Evolutionary conservation across 805 yeast genomes (phyloP).

Genomic region (Hanseniaspora lindneri): DNA sequence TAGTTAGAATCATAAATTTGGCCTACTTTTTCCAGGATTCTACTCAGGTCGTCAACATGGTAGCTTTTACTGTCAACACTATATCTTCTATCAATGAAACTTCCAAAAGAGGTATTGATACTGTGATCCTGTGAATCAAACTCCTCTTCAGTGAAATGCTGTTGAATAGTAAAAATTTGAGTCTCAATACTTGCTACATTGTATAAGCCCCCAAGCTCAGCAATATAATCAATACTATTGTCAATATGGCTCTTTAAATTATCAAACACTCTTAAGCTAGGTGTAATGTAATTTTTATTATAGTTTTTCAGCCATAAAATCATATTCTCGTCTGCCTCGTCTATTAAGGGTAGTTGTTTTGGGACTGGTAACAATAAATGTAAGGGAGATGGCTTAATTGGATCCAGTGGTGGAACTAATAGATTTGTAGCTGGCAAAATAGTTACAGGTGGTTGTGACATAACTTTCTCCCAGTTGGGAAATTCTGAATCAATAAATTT

Average conservation of each 20-base stretch:
- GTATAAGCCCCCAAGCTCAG: conserved; percentile 65
- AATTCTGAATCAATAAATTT: conserved; percentile 78
- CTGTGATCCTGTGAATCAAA: conserved; percentile 30
- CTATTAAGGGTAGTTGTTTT: conserved; percentile 23
- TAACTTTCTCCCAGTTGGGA: conserved; percentile 61
- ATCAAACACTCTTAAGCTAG: conserved; percentile 4
- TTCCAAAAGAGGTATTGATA: conserved; percentile 30
- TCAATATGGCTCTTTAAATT: conserved; percentile 28
- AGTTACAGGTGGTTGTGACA: conserved; percentile 44
- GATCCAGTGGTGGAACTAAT: conserved; percentile 50
- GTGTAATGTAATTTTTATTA: conserved; percentile 19
- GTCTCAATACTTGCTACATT: conserved; percentile 49
- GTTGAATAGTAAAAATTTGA: conserved; percentile 9
- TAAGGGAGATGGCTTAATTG: conserved; percentile 44
- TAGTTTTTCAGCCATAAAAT: conserved; percentile 25
- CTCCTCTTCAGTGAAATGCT: conserved; percentile 12
- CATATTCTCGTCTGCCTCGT: conserved; percentile 20
- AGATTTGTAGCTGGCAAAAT: conserved; percentile 42
- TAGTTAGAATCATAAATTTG: conserved; percentile 69
- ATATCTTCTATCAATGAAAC: neutral
- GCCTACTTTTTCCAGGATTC: conserved; percentile 63
- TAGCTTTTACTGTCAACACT: conserved; percentile 25
- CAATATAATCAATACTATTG: conserved; percentile 51
- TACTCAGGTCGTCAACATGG: conserved; percentile 47
- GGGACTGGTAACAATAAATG: conserved; percentile 57